Evolutionary conservation across 73 alveolate genomes (phyloP), one percentile per base, ranked within the genome.

Genomic region (Paramecium tetraurelia): DNA sequence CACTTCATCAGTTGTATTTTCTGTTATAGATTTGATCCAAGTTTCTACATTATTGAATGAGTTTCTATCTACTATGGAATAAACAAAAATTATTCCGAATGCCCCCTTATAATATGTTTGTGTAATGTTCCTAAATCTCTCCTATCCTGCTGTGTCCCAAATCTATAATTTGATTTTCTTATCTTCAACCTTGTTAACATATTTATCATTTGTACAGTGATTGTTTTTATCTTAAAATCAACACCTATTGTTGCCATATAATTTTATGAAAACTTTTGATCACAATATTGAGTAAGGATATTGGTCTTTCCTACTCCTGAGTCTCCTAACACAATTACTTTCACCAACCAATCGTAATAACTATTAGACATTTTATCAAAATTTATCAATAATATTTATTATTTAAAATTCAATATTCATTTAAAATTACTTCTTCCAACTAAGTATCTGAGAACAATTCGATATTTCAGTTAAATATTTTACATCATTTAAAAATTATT

Each of bases 131-230:
- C 96, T 83, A 86, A 95, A 96, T 85, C 98, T 85, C 59, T 96
- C 99, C 59, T 96, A 93, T 38, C 98, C 99, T 53, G 97, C 99
- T 27, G 98, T 96, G 87, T 96, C 98, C 98, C 98, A 96, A 2
- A 87, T 59, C 9, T 24, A 21, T 29, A 59, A 59, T 59, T 59
- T 59, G 33, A 59, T 59, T 29, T 59, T 59, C 77, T 59, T 59
- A 59, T 59, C 77, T 24, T 59, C 77, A 21, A 59, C 77, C 77
- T 59, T 24, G 9, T 24, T 16, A 24, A 21, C 33, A 31, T 68
- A 68, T 31, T 31, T 9, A 31, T 16, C 12, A 12, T 7, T 9
- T 68, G 7, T 68, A 68, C 48, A 11, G 41, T 14, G 35, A 95
- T 71, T 36, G 86, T 92, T 86, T 96, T 96, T 22, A 96, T 94